Conservation (phyloP, 176 grass and related monocot species). For the Aegilops bicornis region DNA sequence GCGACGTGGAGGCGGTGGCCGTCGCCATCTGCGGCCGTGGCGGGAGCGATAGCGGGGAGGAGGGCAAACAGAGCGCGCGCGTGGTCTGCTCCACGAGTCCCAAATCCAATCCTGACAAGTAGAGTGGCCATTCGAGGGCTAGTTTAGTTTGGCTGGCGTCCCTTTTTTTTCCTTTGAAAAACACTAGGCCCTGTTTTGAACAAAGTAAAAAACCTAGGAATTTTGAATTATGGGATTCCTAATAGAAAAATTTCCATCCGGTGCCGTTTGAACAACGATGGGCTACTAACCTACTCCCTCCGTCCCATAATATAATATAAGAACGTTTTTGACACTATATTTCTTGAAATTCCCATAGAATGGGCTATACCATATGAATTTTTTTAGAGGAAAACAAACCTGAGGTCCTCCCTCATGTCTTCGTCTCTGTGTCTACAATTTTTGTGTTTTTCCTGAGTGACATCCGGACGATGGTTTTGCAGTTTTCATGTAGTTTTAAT, state of each 20-base stretch:
- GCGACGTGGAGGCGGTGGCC: constrained; percentile 14
- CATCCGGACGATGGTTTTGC: background rate
- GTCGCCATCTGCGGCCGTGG: constrained; percentile 19
- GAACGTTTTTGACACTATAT: too few species aligned
- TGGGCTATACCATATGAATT: background rate
- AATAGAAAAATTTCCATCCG: too few species aligned
- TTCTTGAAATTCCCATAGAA: background rate
- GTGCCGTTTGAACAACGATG: too few species aligned
- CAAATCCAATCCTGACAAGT: constrained; percentile 3
- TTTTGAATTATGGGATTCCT: too few species aligned
- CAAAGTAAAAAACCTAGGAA: too few species aligned
- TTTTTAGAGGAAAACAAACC: background rate
- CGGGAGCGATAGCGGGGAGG: background rate
- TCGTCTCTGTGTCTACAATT: background rate
- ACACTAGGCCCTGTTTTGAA: too few species aligned
- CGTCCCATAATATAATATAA: too few species aligned
- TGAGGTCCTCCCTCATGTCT: background rate
- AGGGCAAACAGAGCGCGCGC: background rate
- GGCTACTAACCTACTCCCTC: too few species aligned
- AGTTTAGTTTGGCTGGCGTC: too few species aligned
- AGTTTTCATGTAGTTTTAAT: background rate
- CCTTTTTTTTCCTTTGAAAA: too few species aligned
- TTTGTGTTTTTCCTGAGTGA: background rate
- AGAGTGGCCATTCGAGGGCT: background rate
- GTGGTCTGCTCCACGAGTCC: constrained; percentile 27